Evolutionary conservation across 2,329 filamentous ascomycete genomes (phyloP).

Genomic region (Hirsutella rhossiliensis): DNA sequence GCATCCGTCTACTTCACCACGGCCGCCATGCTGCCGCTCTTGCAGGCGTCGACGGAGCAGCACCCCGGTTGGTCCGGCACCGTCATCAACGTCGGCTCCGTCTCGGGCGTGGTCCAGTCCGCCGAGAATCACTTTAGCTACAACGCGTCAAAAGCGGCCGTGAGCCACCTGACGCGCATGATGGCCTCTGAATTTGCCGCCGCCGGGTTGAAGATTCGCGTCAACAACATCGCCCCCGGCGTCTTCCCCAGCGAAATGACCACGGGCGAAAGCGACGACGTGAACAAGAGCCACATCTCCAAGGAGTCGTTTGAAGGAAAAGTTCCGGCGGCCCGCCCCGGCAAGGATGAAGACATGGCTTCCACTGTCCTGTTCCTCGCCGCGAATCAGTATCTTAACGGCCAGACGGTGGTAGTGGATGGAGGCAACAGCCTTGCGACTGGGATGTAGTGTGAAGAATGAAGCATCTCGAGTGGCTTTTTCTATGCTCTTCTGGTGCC

Average conservation of each 20-base stretch:
- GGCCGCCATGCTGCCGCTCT: conserved; percentile 47
- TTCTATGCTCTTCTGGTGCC: no score
- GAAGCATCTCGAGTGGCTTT: no score
- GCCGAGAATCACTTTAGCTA: conserved; percentile 56
- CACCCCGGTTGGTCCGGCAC: conserved; percentile 39
- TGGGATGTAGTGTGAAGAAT: conserved; percentile 10
- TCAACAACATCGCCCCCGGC: conserved; percentile 63
- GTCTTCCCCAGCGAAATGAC: conserved; percentile 65
- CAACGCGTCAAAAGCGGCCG: conserved; percentile 50
- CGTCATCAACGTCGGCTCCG: conserved; percentile 56
- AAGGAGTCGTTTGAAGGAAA: conserved; percentile 41
- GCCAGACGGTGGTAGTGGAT: conserved; percentile 30
- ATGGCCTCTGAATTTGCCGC: conserved; percentile 48
- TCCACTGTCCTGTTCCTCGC: conserved; percentile 47
- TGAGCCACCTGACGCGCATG: conserved; percentile 53
- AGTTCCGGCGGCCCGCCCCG: conserved; percentile 55
- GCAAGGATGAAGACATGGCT: conserved; percentile 59
- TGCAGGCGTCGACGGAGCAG: conserved; percentile 36
- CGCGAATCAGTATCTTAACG: conserved; percentile 31
- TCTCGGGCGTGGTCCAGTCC: conserved; percentile 52
- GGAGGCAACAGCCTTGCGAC: conserved; percentile 29
- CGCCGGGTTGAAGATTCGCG: conserved; percentile 50
- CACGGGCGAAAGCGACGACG: conserved; percentile 30
- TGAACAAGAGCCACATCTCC: conserved; percentile 47
- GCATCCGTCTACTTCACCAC: conserved; percentile 56